These are phyloP conservation scores for Prototheca cutis DNA, from an alignment of 163 green algal species.

Conservation along the genomic window DNA sequence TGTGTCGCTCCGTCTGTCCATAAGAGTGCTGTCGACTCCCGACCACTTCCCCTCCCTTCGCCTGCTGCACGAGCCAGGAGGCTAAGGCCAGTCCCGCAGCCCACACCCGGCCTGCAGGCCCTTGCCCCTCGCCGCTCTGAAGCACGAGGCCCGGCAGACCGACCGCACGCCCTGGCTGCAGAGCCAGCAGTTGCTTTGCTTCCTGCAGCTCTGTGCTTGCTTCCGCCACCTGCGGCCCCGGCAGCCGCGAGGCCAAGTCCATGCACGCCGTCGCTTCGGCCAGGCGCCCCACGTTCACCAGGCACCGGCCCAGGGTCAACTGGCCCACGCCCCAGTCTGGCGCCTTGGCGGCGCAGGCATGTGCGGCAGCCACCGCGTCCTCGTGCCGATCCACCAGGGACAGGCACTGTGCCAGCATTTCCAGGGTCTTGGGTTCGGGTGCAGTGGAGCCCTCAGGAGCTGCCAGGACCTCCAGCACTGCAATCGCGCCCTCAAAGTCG, in stretches of 20 bases:
- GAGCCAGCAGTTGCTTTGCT: neutral
- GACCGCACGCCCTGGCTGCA: neutral
- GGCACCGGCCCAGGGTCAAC: neutral
- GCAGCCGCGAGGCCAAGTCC: neutral
- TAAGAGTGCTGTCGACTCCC: no score
- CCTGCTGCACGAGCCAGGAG: neutral
- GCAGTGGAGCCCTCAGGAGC: neutral
- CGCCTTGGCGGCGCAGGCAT: no score
- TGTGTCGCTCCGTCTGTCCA: no score
- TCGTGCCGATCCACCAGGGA: neutral
- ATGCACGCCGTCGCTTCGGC: neutral
- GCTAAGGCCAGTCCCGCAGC: neutral
- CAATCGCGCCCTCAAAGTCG: neutral
- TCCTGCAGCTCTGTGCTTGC: neutral
- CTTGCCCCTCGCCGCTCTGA: neutral
- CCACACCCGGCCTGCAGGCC: neutral
- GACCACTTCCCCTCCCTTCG: no score
- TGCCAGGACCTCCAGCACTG: neutral
- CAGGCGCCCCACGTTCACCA: neutral
- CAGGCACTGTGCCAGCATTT: neutral
- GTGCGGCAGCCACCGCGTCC: neutral
- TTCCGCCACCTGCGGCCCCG: neutral
- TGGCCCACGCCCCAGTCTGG: neutral
- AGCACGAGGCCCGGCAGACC: neutral
- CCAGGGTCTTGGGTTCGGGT: neutral